These are phyloP conservation scores for Eleusine indica DNA, from an alignment of 176 grass and related monocot species.

Conservation along the genomic window DNA sequence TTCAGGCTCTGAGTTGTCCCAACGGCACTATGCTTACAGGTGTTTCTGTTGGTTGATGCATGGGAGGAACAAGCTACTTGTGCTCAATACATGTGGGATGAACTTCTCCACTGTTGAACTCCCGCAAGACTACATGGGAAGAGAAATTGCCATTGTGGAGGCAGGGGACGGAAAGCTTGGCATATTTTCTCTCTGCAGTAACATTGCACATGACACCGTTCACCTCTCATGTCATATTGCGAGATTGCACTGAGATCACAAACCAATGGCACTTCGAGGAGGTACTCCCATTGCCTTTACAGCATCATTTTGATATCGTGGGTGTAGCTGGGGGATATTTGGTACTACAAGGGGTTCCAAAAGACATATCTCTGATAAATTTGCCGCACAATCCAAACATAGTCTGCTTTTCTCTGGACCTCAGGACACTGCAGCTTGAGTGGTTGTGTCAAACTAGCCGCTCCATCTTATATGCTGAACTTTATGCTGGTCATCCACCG, in stretches of 20 bases:
- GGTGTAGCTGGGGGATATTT: conserved; percentile 34
- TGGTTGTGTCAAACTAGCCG: conserved; percentile 7
- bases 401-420: background rate
- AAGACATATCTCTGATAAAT: background rate
- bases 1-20: background rate
- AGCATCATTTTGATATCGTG: background rate
- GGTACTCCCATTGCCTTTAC: background rate
- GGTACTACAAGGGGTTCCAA: conserved; percentile 23
- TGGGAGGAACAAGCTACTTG: conserved; percentile 3
- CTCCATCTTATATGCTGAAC: background rate
- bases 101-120: conserved; percentile 26
- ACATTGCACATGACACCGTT: background rate
- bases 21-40: background rate
- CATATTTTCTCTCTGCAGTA: background rate
- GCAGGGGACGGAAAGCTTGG: conserved; percentile 9
- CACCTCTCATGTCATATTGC: background rate
- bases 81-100: conserved; percentile 14
- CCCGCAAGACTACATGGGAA: background rate
- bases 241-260: background rate
- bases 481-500: conserved; percentile 28
- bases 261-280: background rate
- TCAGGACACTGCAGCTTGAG: conserved; percentile 1
- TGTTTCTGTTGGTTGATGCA: conserved; percentile 33
- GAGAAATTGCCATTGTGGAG: conserved; percentile 28
- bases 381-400: background rate